Evolutionary conservation across 2,329 filamentous ascomycete genomes (phyloP), one percentile per base, ranked within the genome.

Genomic region (Pseudogymnoascus pannorum): DNA sequence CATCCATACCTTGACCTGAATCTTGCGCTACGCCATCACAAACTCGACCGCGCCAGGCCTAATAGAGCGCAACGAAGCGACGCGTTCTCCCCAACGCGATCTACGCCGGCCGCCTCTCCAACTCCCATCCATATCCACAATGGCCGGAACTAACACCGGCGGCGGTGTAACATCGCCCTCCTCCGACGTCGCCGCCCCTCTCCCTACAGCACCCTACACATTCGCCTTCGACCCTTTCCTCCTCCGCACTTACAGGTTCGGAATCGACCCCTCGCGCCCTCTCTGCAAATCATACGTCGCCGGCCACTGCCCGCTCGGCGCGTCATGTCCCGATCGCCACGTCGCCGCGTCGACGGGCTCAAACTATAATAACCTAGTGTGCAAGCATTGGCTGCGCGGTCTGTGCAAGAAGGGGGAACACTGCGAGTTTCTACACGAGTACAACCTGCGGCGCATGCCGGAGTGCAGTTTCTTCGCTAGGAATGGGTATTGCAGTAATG

Each of bases 351-450:
- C 66, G 42, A 68, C 61, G 14, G 64, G 64, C 20, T 78, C 78
- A 40, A 86, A 85, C 33, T 88, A 88, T 73, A 90, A 88, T 77
- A 89, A 84, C 72, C 85, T 97, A 14, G 93, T 99, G 64, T 99
- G 94, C 85, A 99, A 99, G 79, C 94, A 97, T 81, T 97, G 94
- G 87, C 86, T 97, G 71, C 90, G 95, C 66, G 93, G 92, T 0
- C 85, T 99, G 18, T 99, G 94, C 81, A 99, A 99, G 74, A 97
- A 97, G 77, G 94, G 93, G 70, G 88, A 97, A 72, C 85, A 87
- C 68, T 99, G 94, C 85, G 94, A 99, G 78, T 99, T 97, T 71
- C 81, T 97, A 57, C 94, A 99, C 81, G 94, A 97, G 77, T 99
- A 97, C 80, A 97, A 99, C 77, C 83, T 99, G 68, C 87, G 94